These are phyloP conservation scores for Boeremia lycopersici DNA, from an alignment of 2,329 filamentous ascomycete species.

Conservation along the genomic window DNA sequence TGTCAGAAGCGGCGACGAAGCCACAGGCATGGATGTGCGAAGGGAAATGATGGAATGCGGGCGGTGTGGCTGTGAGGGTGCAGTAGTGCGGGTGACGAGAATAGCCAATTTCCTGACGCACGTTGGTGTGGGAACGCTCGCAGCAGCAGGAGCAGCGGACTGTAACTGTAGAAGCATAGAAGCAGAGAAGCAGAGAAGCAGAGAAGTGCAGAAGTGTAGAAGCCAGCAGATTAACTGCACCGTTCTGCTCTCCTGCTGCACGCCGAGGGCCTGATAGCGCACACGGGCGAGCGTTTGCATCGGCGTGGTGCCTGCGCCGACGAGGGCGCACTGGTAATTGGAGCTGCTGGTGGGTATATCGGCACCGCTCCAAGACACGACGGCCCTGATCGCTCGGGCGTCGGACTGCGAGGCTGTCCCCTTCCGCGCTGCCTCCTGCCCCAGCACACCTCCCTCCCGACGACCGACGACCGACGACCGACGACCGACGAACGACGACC, in stretches of 20 bases:
- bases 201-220: not conserved
- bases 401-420: slow-evolving; percentile 6
- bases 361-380: slow-evolving; percentile 13
- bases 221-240: not conserved
- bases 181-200: not conserved
- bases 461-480: too few relatives aligned
- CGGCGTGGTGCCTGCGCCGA: slow-evolving; percentile 5
- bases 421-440: not conserved
- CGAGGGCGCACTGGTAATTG: slow-evolving; percentile 9
- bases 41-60: slow-evolving; percentile 7
- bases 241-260: too few relatives aligned
- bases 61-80: slow-evolving; percentile 17
- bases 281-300: not conserved
- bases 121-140: slow-evolving; percentile 9
- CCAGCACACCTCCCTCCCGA: too few relatives aligned
- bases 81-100: slow-evolving; percentile 3
- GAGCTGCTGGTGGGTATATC: slow-evolving; percentile 1
- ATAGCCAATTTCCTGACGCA: slow-evolving; percentile 4
- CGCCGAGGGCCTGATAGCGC: not conserved
- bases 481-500: too few relatives aligned
- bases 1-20: slow-evolving; percentile 2
- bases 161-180: not conserved
- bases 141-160: slow-evolving; percentile 2
- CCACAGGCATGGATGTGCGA: slow-evolving; percentile 3
- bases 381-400: slow-evolving; percentile 5